These are phyloP conservation scores for Pythium insidiosum DNA, from an alignment of 352 stramenopile species.

Conservation along the genomic window DNA sequence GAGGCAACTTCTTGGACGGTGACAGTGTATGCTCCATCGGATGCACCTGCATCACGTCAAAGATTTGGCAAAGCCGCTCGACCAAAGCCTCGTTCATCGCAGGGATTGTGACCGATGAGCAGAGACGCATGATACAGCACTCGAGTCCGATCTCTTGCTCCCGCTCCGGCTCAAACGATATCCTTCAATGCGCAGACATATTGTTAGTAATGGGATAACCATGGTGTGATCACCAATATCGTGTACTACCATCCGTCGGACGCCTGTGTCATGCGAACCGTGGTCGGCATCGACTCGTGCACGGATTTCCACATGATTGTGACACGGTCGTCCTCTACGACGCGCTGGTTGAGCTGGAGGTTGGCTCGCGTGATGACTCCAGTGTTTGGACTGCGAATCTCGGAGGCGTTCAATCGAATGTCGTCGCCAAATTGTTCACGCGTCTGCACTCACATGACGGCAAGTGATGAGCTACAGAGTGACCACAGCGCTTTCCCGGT, in stretches of 20 bases:
- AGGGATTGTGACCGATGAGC: too few relatives aligned
- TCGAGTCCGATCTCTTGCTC: not conserved
- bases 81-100: too few relatives aligned
- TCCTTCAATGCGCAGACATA: too few relatives aligned
- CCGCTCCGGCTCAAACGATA: not conserved
- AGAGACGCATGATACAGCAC: not conserved
- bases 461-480: too few relatives aligned
- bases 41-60: too few relatives aligned
- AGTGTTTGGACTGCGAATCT: not conserved
- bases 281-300: not conserved
- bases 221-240: too few relatives aligned
- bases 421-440: not conserved
- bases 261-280: not conserved
- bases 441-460: not conserved
- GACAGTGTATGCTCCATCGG: too few relatives aligned
- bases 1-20: too few relatives aligned
- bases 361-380: not conserved
- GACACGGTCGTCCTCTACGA: not conserved
- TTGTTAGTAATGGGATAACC: too few relatives aligned
- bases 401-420: not conserved
- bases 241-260: too few relatives aligned
- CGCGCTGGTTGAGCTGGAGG: not conserved
- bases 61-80: too few relatives aligned
- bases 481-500: too few relatives aligned
- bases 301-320: slow-evolving; percentile 1